Evolutionary conservation across 2,329 filamentous ascomycete genomes (phyloP).

Genomic region (Blumeria hordei): DNA sequence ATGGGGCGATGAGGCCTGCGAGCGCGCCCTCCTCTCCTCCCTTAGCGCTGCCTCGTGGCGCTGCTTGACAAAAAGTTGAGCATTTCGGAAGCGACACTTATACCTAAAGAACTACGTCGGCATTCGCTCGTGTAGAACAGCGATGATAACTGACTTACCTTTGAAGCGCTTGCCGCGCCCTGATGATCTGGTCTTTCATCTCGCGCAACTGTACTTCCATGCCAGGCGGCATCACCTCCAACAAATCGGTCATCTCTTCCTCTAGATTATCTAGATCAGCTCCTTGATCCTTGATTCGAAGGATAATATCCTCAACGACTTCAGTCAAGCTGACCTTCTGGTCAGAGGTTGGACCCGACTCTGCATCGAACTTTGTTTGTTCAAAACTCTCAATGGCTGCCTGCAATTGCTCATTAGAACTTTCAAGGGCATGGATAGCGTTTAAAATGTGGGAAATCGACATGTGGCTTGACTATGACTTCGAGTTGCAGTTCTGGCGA

Average conservation of each 20-base stretch:
- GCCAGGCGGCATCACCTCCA: too few species aligned
- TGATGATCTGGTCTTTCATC: too few species aligned
- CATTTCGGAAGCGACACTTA: conserved; percentile 45
- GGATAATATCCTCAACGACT: conserved; percentile 57
- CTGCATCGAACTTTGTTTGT: conserved; percentile 31
- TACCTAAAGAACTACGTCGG: conserved; percentile 4
- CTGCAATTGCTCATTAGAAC: conserved; percentile 30
- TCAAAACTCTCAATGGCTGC: conserved; percentile 35
- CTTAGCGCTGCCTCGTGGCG: conserved; percentile 49
- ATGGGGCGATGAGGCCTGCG: neutral
- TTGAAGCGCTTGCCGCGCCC: conserved; percentile 32
- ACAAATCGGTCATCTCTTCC: conserved; percentile 52
- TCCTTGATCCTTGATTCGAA: conserved; percentile 51
- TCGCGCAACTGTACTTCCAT: conserved; percentile 19
- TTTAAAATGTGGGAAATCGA: too few species aligned
- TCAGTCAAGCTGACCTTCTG: conserved; percentile 25
- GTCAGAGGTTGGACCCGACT: conserved; percentile 24
- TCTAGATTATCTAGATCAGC: conserved; percentile 61
- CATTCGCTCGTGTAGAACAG: neutral
- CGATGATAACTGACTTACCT: conserved; percentile 23
- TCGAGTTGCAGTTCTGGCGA: too few species aligned
- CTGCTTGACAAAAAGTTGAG: conserved; percentile 56
- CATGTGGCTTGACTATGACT: too few species aligned
- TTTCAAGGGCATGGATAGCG: conserved; percentile 26
- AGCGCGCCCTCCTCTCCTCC: conserved; percentile 44